Evolutionary conservation across 768 basidiomycete genomes (phyloP).

Genomic region (Tubosaeta sp.): DNA sequence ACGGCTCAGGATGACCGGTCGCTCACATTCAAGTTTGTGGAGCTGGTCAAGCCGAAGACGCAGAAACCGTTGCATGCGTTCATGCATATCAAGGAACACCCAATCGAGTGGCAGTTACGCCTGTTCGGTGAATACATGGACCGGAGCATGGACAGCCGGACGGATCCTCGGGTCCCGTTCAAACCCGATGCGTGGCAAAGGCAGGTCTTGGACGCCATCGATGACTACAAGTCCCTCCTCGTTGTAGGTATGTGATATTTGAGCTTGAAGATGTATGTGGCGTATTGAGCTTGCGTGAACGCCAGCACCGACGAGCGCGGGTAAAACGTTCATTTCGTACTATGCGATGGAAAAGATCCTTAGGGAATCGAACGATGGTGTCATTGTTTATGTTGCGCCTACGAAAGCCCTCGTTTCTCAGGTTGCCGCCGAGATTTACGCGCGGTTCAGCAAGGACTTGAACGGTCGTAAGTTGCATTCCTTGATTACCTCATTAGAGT

Average conservation of each 20-base stretch:
- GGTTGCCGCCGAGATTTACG: conserved; percentile 71
- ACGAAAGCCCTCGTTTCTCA: conserved; percentile 73
- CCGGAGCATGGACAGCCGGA: conserved; percentile 59
- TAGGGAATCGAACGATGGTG: conserved; percentile 57
- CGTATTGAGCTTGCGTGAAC: not conserved
- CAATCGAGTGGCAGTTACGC: conserved; percentile 64
- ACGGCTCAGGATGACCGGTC: conserved; percentile 21
- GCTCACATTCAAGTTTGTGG: conserved; percentile 50
- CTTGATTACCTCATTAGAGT: not conserved
- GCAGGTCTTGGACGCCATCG: conserved; percentile 60
- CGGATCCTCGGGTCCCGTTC: conserved; percentile 57
- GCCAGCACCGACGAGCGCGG: conserved; percentile 64
- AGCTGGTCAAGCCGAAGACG: conserved; percentile 47
- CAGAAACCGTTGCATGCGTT: conserved; percentile 40
- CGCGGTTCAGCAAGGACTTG: conserved; percentile 56
- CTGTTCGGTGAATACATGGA: conserved; percentile 71
- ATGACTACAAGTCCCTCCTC: conserved; percentile 53
- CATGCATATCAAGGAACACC: conserved; percentile 54
- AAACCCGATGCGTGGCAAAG: conserved; percentile 71
- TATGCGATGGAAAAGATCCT: conserved; percentile 74
- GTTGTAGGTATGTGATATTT: conserved; percentile 48
- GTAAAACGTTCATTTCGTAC: conserved; percentile 74
- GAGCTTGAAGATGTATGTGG: not conserved
- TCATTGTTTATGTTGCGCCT: conserved; percentile 70
- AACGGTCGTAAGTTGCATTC: conserved; percentile 37